Conservation (phyloP, 2,329 filamentous ascomycete species). For the Lizonia empirigonia region DNA sequence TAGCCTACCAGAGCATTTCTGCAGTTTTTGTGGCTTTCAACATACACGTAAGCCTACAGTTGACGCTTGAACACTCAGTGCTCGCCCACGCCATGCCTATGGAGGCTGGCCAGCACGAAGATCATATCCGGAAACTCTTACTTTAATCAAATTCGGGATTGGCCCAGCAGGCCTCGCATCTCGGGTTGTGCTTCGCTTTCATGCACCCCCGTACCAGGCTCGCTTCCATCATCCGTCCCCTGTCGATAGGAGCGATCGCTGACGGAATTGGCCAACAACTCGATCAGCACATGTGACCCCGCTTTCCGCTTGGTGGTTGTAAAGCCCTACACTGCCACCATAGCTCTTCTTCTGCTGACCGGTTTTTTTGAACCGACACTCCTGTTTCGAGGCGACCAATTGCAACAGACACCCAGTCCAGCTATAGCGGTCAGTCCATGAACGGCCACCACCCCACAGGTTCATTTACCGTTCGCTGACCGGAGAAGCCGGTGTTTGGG, state of each 20-base stretch:
- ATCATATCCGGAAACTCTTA: neutral
- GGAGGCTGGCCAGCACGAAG: neutral
- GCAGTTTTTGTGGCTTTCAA: constrained; percentile 1
- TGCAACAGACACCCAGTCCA: neutral
- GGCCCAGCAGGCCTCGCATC: neutral
- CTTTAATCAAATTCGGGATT: neutral
- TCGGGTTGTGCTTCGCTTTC: neutral
- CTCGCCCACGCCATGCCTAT: neutral
- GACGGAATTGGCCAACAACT: neutral
- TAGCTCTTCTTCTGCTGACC: neutral
- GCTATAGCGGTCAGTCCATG: neutral
- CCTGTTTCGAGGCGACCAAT: neutral
- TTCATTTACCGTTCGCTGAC: neutral
- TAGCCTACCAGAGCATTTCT: neutral
- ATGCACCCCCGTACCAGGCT: neutral
- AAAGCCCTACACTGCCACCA: neutral
- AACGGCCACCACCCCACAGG: neutral
- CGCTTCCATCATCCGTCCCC: neutral
- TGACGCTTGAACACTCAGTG: neutral
- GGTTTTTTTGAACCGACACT: neutral
- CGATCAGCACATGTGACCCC: neutral
- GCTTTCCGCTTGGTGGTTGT: neutral
- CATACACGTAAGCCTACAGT: neutral
- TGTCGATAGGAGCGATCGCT: neutral
- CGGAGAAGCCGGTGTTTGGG: neutral